A percentile compares a stretch with the other conserved stretches of the same genome.
Conservation (phyloP, 1,284 basidiomycete genomes). For the Schizophyllum commune region DNA sequence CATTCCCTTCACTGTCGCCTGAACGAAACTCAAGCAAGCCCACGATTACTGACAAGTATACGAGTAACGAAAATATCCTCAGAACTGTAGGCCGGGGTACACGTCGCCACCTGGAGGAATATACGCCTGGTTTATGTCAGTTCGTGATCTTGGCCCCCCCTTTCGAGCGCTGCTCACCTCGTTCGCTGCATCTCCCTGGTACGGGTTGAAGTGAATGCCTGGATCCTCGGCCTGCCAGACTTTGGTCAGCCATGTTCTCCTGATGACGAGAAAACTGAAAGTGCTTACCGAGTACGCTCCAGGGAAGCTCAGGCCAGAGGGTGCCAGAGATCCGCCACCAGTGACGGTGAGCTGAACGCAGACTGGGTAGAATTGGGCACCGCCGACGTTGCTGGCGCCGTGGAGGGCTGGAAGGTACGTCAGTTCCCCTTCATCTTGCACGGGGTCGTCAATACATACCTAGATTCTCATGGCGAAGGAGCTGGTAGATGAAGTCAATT, state of each 20-base stretch:
- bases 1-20: too few species aligned
- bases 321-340: slow-evolving; percentile 25
- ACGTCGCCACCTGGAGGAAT: slow-evolving; percentile 26
- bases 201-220: slow-evolving; percentile 27
- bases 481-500: too few species aligned
- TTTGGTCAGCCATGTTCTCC: background rate
- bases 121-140: slow-evolving; percentile 18
- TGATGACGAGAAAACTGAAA: background rate
- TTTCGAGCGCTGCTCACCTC: slow-evolving; percentile 13
- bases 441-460: background rate
- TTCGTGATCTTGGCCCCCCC: background rate
- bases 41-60: background rate
- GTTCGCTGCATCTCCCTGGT: slow-evolving; percentile 28
- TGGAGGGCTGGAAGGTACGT: slow-evolving; percentile 18
- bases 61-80: background rate
- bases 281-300: slow-evolving; percentile 22
- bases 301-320: slow-evolving; percentile 29
- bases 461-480: slow-evolving; percentile 29
- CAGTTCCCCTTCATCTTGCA: background rate
- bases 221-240: slow-evolving; percentile 21
- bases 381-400: slow-evolving; percentile 21
- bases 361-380: slow-evolving; percentile 31
- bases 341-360: slow-evolving; percentile 27
- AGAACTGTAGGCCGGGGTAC: slow-evolving; percentile 19
- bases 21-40: too few species aligned